Conservation (phyloP, 768 basidiomycete genomes). For the Lentinus tigrinus region DNA sequence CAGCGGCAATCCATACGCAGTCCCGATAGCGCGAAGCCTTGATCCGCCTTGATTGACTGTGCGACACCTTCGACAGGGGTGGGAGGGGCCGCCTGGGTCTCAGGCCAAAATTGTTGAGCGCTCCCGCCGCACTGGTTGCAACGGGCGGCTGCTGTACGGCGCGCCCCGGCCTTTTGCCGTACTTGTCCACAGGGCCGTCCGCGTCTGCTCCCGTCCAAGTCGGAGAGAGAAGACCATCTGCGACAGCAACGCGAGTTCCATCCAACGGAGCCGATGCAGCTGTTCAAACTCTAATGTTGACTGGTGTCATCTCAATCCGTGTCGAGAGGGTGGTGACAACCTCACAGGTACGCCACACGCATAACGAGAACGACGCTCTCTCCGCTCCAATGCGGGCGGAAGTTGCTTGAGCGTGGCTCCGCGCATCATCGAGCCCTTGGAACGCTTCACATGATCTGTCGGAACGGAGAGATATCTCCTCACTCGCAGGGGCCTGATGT, state of each 20-base stretch:
- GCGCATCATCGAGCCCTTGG: no score
- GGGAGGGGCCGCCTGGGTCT: not conserved
- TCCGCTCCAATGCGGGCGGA: no score
- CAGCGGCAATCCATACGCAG: constrained; percentile 17
- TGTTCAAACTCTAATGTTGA: no score
- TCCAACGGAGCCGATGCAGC: no score
- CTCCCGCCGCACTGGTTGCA: not conserved
- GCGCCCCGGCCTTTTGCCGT: not conserved
- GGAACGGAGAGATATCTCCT: no score
- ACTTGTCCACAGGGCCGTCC: not conserved
- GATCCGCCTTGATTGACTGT: constrained; percentile 17
- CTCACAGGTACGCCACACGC: no score
- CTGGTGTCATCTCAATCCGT: no score
- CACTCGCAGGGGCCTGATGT: no score
- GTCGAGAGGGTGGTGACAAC: no score
- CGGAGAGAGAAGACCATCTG: not conserved
- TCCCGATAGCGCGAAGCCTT: constrained; percentile 10
- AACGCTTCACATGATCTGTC: no score
- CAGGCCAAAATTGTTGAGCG: not conserved
- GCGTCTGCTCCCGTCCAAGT: not conserved
- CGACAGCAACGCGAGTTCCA: not conserved
- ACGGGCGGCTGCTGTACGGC: not conserved
- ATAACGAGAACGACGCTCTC: no score
- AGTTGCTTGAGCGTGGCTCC: no score
- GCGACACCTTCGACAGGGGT: not conserved